These are phyloP conservation scores for Penicillium chermesinum DNA, from an alignment of 495 filamentous ascomycete genomes.

Conservation along the genomic window DNA sequence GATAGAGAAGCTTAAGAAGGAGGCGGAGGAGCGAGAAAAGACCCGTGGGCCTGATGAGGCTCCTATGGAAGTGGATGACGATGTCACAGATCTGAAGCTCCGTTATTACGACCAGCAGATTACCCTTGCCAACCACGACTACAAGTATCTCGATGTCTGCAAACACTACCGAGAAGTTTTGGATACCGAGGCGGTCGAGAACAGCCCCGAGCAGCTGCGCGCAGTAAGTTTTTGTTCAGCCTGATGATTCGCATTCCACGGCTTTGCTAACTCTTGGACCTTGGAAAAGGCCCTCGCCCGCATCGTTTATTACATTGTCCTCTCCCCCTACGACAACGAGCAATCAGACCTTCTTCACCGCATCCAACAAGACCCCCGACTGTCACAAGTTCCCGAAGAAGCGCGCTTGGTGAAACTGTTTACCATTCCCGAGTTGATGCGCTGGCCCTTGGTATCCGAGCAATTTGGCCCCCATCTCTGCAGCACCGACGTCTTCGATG, in stretches of 20 bases:
- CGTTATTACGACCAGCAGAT: slow-evolving; percentile 97
- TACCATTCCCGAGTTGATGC: slow-evolving; percentile 94
- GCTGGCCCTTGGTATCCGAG: slow-evolving; percentile 88
- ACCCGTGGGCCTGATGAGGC: slow-evolving; percentile 64
- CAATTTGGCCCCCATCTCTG: slow-evolving; percentile 86
- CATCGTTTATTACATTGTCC: slow-evolving; percentile 94
- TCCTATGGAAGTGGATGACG: slow-evolving; percentile 72
- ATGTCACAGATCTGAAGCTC: slow-evolving; percentile 94
- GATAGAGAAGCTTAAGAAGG: slow-evolving; percentile 82
- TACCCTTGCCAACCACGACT: slow-evolving; percentile 86
- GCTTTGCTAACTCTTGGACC: too few relatives aligned
- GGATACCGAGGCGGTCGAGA: slow-evolving; percentile 89
- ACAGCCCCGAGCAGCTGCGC: slow-evolving; percentile 77
- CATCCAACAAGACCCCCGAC: slow-evolving; percentile 63
- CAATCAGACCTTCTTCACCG: slow-evolving; percentile 96
- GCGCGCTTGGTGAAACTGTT: slow-evolving; percentile 83
- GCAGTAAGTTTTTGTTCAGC: slow-evolving; percentile 52
- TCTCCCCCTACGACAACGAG: slow-evolving; percentile 96
- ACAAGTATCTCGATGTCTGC: slow-evolving; percentile 94
- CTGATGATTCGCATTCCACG: slow-evolving; percentile 8
- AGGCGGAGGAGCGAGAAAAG: slow-evolving; percentile 73
- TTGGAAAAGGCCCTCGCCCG: slow-evolving; percentile 87
- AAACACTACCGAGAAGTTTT: slow-evolving; percentile 95
- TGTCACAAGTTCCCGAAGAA: slow-evolving; percentile 65
- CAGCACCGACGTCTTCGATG: slow-evolving; percentile 78